Base-by-base conservation (phyloP, 2,329 filamentous ascomycete genomes). In the Ascochyta fabae region DNA sequence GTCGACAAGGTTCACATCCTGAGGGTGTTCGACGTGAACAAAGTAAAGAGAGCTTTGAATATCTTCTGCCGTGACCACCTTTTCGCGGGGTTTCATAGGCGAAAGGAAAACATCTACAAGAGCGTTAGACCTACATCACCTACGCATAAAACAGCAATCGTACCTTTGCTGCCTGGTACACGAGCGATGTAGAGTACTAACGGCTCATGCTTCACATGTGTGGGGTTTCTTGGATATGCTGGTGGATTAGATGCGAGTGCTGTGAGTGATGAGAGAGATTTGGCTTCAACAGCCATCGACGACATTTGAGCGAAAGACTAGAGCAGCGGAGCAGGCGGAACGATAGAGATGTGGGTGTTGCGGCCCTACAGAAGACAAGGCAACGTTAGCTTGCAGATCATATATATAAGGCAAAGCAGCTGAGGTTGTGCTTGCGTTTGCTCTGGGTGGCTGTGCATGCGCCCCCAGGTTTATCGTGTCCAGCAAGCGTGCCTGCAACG, bases 31-130 rank as follows among this genome's bases (percentile, higher is more conserved):
- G 35, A 96, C 84, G 76, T 98, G 94, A 48, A 97, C 80, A 72
- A 95, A 98, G 77, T 98, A 99, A 5, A 99, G 83, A 13, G 89
- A 96, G 67, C 87, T 91, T 52, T 89, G 86, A 44, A 99, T 88
- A 71, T 97, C 94, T 72, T 93, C 88, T 40, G 86, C 88, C 0
- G 92, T 96, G 60, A 99, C 91, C 57, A 92, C 94, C 74, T 95
- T 96, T 38, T 89, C 83, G 47, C 90, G 88, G 2, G 95, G 95
- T 72, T 96, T 96, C 60, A 95, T 84, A 0, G 95, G 91, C 1
- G 94, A 96, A 41, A 99, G 86, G 66, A 97, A 96, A 53, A 97
- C 84, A 82, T 97, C 94, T 95, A 43, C 12, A 38, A 42, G 8
- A 42, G 24, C 29, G 57, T 72, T 65, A 73, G 66, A 47, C 23